Evolutionary conservation across 495 filamentous ascomycete genomes (phyloP), one percentile per base, ranked within the genome.

Genomic region (Annulohypoxylon nitens): DNA sequence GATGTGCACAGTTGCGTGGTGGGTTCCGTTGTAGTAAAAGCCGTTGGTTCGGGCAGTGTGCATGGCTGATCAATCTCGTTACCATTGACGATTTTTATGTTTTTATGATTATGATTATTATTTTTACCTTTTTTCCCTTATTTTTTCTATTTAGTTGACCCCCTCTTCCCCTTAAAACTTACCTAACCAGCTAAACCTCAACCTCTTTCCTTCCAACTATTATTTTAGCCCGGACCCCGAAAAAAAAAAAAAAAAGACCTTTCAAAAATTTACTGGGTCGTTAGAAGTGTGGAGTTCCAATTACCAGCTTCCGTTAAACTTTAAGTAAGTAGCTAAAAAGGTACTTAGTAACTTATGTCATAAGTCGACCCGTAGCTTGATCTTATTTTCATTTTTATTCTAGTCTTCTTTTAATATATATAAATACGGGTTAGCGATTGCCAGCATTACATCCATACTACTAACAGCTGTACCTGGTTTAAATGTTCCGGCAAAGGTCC

Each of bases 21-120:
- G 71, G 67, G 71, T 53, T 74, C 61, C 53, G 71, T 71, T 67
- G 67, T 71, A 74, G 67, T 69, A 66, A 74, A 63, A 75, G 70
- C 62, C 62, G 53, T 67, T 76, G 62, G 72, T 53, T 70, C 61
- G 71, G 78, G 70, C 55, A 39, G 64, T 61, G 67, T 68, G 66
- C 62, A 70, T 75, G 67, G 75, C 39, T 68, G 67, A 76, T 76
- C 78, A 80, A 79, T 76, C 63, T 76, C 47, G 33, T 57, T 74
- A 60, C 48, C 66, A 67, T 64, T 59, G 55, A 67, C 20, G 51
- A 34, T 23, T 47, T 53, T 41, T 41, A 41, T 41, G 37, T 41
- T 41, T 54, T 54, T 37, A 61, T 61, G 54, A 47, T 36, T 37
- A 47, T 61, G 61, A 26, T 37, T 63, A 36, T 43, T 37, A 64